Conservation (phyloP, 2,329 filamentous ascomycete species). For the Diatrype stigma region DNA sequence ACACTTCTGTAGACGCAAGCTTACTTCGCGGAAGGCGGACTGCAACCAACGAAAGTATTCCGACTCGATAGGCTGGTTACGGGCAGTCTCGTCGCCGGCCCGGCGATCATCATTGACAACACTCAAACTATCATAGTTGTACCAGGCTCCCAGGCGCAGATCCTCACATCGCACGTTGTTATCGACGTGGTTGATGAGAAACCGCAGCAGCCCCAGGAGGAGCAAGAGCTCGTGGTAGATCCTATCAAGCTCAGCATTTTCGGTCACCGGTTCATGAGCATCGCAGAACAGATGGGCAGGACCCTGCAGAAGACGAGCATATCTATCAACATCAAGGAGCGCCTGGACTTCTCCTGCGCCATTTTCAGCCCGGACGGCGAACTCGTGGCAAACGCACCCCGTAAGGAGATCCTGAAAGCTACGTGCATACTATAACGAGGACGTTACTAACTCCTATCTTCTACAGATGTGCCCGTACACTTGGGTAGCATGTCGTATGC, state of each 20-base stretch:
- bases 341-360: conserved; percentile 75
- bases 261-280: conserved; percentile 76
- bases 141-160: conserved; percentile 27
- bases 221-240: conserved; percentile 47
- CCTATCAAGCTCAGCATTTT: conserved; percentile 74
- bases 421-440: neutral
- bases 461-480: conserved; percentile 60
- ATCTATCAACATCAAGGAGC: conserved; percentile 73
- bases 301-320: conserved; percentile 75
- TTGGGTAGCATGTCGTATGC: conserved; percentile 73
- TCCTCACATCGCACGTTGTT: conserved; percentile 32
- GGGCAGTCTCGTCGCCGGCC: conserved; percentile 13
- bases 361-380: conserved; percentile 70
- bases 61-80: conserved; percentile 11
- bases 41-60: conserved; percentile 16
- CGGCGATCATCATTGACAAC: conserved; percentile 20
- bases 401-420: neutral
- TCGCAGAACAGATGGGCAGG: conserved; percentile 77
- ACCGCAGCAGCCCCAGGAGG: conserved; percentile 51
- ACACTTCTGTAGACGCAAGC: conserved; percentile 9
- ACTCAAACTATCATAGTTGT: conserved; percentile 33
- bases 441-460: neutral
- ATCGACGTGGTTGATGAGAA: conserved; percentile 34
- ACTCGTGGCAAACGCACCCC: conserved; percentile 68
- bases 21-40: conserved; percentile 16